These are phyloP conservation scores for Avena insularis DNA, from an alignment of 176 grass and related monocot genomes.

Conservation along the genomic window DNA sequence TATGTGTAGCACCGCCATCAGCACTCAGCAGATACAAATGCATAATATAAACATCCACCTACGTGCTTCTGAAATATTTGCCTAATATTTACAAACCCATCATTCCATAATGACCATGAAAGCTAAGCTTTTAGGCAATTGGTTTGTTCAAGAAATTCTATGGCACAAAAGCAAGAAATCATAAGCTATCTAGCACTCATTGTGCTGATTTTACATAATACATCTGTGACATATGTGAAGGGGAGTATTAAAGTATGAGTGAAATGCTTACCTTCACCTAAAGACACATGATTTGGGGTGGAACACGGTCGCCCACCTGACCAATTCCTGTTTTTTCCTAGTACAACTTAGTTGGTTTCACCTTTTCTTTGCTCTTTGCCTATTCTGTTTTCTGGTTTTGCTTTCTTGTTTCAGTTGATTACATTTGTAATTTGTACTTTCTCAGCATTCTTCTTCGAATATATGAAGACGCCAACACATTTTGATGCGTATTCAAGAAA, in stretches of 20 bases:
- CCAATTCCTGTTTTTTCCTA: neutral
- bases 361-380: conserved; percentile 8
- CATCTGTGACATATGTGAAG: conserved; percentile 8
- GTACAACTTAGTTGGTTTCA: neutral
- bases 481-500: neutral
- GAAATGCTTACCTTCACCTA: neutral
- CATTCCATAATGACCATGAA: conserved; percentile 16
- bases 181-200: conserved; percentile 5
- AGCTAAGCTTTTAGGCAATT: conserved; percentile 30
- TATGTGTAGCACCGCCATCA: conserved; percentile 19
- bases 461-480: neutral
- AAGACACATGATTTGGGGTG: conserved; percentile 22
- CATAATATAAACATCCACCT: conserved; percentile 18
- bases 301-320: neutral
- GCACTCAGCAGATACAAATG: conserved; percentile 14
- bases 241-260: conserved; percentile 24
- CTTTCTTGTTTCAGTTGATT: conserved; percentile 17
- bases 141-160: neutral
- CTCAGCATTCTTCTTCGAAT: neutral
- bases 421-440: neutral
- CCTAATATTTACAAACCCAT: neutral
- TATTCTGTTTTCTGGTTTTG: conserved; percentile 2
- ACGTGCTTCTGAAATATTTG: conserved; percentile 14
- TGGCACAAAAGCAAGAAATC: conserved; percentile 10
- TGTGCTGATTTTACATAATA: conserved; percentile 16